Evolutionary conservation across 2,329 filamentous ascomycete species (phyloP), one percentile per base, ranked within the genome.

Genomic region (Teratosphaeria nubilosa): DNA sequence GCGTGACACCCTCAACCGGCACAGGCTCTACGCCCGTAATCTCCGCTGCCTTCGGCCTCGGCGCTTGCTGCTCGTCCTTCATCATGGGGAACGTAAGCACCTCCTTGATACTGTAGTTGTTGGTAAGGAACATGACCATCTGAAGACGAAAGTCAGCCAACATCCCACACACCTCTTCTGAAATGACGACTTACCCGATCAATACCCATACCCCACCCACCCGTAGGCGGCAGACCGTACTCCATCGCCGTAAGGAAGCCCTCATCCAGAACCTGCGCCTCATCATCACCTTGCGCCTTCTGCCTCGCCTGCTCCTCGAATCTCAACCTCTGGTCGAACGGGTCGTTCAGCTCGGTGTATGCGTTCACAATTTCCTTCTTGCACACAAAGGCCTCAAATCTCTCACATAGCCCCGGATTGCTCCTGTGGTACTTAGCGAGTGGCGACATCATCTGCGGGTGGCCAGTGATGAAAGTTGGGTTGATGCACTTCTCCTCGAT

Each of bases 361-460:
- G 91, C 91, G 71, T 99, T 97, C 69, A 87, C 87, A 66, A 97
- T 96, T 74, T 97, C 92, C 83, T 94, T 95, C 82, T 91, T 95
- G 80, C 87, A 91, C 52, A 96, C 94, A 66, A 99, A 99, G 11
- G 90, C 91, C 77, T 99, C 94, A 74, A 97, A 97, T 57, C 94
- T 88, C 80, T 99, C 94, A 73, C 91, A 96, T 34, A 99, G 83
- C 68, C 92, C 94, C 56, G 86, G 82, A 62, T 84, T 83, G 53
- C 80, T 77, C 64, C 94, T 88, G 76, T 96, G 90, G 75, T 91
- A 91, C 82, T 99, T 99, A 79, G 94, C 94, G 20, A 99, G 81
- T 9, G 94, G 94, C 16, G 89, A 94, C 92, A 97, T 95, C 82
- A 91, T 87, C 60, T 75, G 74, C 11, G 76, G 85, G 75, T 96